These are phyloP conservation scores for Serendipita sp. DNA, from an alignment of 1,284 basidiomycete species.

Conservation along the genomic window DNA sequence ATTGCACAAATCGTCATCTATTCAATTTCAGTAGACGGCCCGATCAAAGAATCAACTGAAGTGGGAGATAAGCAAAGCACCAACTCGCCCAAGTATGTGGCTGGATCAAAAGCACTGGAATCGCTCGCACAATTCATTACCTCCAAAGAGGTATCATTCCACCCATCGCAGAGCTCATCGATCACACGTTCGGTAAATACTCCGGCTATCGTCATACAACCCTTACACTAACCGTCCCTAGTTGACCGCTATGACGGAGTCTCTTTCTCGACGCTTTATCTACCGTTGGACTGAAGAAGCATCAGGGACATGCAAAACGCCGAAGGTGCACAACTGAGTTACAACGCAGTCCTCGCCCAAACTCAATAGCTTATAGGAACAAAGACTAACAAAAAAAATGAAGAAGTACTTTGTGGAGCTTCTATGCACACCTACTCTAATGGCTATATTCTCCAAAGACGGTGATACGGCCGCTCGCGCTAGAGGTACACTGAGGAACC, in stretches of 20 bases:
- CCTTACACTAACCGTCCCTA: slow-evolving; percentile 17
- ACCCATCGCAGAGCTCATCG: slow-evolving; percentile 66
- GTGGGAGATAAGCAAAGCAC: slow-evolving; percentile 20
- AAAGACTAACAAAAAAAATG: slow-evolving; percentile 72
- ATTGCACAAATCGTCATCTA: slow-evolving; percentile 84
- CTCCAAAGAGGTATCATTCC: slow-evolving; percentile 87
- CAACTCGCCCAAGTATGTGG: slow-evolving; percentile 44
- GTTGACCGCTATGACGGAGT: slow-evolving; percentile 62
- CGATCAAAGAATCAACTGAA: slow-evolving; percentile 31
- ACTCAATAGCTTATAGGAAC: slow-evolving; percentile 27
- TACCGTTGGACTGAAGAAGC: slow-evolving; percentile 78
- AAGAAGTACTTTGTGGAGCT: slow-evolving; percentile 71
- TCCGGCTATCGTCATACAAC: too few relatives aligned
- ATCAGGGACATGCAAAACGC: slow-evolving; percentile 66
- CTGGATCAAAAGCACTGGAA: slow-evolving; percentile 81
- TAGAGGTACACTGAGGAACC: slow-evolving; percentile 53
- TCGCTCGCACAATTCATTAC: slow-evolving; percentile 81
- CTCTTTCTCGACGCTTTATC: slow-evolving; percentile 51
- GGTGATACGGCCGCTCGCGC: slow-evolving; percentile 49
- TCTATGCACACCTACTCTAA: slow-evolving; percentile 76
- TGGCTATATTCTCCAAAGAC: slow-evolving; percentile 94
- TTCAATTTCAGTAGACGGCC: slow-evolving; percentile 79
- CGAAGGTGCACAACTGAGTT: slow-evolving; percentile 34
- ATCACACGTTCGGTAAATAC: slow-evolving; percentile 47
- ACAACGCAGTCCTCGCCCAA: neutral